Percentiles rank a stretch among this genome's conserved stretches.
These are phyloP conservation scores for Xylaria sp. DNA, from an alignment of 2,329 filamentous ascomycete genomes.

Conservation along the genomic window DNA sequence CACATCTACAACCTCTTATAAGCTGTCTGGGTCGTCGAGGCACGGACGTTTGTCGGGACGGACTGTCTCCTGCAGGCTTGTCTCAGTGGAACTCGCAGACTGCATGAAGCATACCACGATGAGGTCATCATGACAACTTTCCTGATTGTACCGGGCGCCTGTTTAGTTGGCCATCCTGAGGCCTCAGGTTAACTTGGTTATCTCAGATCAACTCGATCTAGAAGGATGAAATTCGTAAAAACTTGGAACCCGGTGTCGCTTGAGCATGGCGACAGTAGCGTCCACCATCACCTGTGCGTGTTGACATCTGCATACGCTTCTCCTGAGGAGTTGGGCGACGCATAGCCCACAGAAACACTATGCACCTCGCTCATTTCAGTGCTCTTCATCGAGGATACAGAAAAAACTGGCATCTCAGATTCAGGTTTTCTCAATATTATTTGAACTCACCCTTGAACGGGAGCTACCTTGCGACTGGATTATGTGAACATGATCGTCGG, in stretches of 20 bases:
- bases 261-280: neutral
- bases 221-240: conserved; percentile 1
- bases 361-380: conserved; percentile 15
- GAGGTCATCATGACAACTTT: conserved; percentile 6
- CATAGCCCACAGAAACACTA: neutral
- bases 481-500: conserved; percentile 13
- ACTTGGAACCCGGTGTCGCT: neutral
- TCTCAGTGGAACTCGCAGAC: conserved; percentile 11
- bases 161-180: conserved; percentile 3
- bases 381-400: neutral
- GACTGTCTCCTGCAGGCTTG: neutral
- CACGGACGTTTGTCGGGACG: conserved; percentile 14
- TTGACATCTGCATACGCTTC: conserved; percentile 12
- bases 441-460: neutral
- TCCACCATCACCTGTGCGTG: neutral
- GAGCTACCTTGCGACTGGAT: conserved; percentile 7
- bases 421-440: neutral
- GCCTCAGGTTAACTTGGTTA: conserved; percentile 2
- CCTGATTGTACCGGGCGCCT: neutral
- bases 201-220: neutral
- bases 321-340: neutral
- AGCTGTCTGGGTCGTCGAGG: neutral
- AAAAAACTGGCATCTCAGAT: neutral
- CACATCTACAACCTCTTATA: conserved; percentile 18
- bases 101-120: conserved; percentile 20